These are phyloP conservation scores for Xylaria sp. DNA, from an alignment of 2,329 filamentous ascomycete genomes.

Conservation along the genomic window DNA sequence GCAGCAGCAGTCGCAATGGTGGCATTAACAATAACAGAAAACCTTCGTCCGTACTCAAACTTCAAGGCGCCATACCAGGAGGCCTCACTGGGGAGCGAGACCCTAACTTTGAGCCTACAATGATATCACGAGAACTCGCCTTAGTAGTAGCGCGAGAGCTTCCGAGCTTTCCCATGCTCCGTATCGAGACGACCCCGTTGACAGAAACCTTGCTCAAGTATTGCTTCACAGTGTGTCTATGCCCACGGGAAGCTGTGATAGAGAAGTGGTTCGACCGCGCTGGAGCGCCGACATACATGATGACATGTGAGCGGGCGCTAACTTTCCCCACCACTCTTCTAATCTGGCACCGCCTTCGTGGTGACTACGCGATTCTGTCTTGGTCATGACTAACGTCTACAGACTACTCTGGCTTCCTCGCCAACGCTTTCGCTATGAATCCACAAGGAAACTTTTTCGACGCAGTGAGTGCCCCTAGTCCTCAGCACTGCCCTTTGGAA, in stretches of 20 bases:
- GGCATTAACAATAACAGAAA: conserved; percentile 1
- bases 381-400: conserved; percentile 15
- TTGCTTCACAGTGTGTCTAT: conserved; percentile 43
- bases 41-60: conserved; percentile 2
- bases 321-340: neutral
- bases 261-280: conserved; percentile 42
- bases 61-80: neutral
- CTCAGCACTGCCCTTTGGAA: neutral
- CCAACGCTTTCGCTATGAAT: conserved; percentile 43
- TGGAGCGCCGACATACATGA: conserved; percentile 43
- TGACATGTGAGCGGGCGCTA: conserved; percentile 35
- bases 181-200: conserved; percentile 42
- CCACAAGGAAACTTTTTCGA: conserved; percentile 41
- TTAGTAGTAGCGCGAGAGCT: conserved; percentile 41
- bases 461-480: conserved; percentile 32
- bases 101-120: conserved; percentile 33
- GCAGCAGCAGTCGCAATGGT: conserved; percentile 6
- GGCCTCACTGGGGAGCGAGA: conserved; percentile 6
- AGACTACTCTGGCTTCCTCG: conserved; percentile 43
- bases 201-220: conserved; percentile 43
- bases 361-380: neutral
- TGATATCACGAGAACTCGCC: conserved; percentile 40
- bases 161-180: conserved; percentile 40
- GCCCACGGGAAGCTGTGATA: conserved; percentile 39
- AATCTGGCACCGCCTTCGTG: neutral